Evolutionary conservation across 78 protist genomes (phyloP), one percentile per base, ranked within the genome.

Genomic region (Polysphondylium violaceum): DNA sequence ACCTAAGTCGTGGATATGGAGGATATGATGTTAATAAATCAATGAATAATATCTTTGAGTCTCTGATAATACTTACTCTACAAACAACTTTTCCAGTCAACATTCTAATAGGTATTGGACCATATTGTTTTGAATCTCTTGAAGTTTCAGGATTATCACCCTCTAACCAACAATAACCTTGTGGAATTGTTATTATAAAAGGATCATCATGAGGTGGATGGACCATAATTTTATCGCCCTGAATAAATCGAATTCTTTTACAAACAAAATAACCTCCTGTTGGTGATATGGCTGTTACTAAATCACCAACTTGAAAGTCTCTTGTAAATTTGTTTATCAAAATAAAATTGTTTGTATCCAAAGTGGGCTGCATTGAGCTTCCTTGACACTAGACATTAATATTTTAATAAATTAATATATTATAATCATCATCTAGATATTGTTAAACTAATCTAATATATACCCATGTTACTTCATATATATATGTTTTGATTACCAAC

Each of bases 91-190:
- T 63, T 23, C 93, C 93, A 2, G 3, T 44, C 17, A 93, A 3
- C 29, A 93, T 67, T n/a, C 72, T 60, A 23, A 56, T n/a, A 16
- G 94, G 93, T 3, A 95, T 81, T 19, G 94, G 79, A 21, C 97
- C 97, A 79, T 93, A 93, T 29, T 7, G 1, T 44, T 95, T 58
- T 31, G 96, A 93, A 60, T 95, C 97, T 3, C 64, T 73, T 40
- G 97, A 95, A 68, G 93, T 68, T 21, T 25, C 11, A 36, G 60
- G 67, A 50, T 95, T 95, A 83, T 95, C 97, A 27, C 97, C 97
- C 53, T 94, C 91, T 31, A 96, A 68, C 96, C 96, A 96, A 53
- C 63, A 55, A 69, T 87, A 95, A 23, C 94, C 96, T 27, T 38
- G 55, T 27, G 96, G 96, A 3, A 96, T 71, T 9, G 7, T 44